Evolutionary conservation across 2,329 filamentous ascomycete genomes (phyloP).

Genomic region (Coniochaeta prunicola): DNA sequence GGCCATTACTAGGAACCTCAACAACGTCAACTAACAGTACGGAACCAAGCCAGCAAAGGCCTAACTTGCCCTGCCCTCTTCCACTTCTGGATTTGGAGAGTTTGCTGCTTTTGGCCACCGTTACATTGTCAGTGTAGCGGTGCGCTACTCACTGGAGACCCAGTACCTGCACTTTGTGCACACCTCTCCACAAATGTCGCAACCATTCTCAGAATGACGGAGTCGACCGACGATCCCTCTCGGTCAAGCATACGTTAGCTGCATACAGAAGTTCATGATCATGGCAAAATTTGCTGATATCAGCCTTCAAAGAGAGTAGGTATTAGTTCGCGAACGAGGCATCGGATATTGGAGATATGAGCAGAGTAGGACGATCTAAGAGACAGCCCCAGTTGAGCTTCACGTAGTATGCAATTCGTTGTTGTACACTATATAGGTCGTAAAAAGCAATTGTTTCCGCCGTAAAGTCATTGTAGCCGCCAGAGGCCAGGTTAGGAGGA

Average conservation of each 20-base stretch:
- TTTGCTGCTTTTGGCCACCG: neutral
- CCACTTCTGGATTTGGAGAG: neutral
- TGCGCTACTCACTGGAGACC: neutral
- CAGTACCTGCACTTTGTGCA: neutral
- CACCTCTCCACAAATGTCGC: neutral
- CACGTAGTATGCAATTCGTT: neutral
- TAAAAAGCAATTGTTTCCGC: neutral
- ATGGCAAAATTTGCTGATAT: neutral
- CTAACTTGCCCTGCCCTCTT: neutral
- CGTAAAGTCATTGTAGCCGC: neutral
- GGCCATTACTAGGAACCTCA: neutral
- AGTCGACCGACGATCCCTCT: neutral
- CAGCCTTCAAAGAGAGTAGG: neutral
- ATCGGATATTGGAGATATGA: neutral
- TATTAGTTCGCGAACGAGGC: neutral
- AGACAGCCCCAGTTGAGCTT: neutral
- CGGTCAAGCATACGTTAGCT: neutral
- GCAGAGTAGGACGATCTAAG: neutral
- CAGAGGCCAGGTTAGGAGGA: neutral
- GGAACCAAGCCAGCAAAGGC: neutral
- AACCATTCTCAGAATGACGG: neutral
- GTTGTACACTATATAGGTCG: neutral
- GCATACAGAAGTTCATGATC: neutral
- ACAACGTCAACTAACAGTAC: neutral
- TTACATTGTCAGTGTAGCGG: neutral